A percentile compares a stretch with the other conserved stretches of the same genome.
Conservation (phyloP, 2,329 filamentous ascomycete species). For the Zelopaecilomyces penicillatus region DNA sequence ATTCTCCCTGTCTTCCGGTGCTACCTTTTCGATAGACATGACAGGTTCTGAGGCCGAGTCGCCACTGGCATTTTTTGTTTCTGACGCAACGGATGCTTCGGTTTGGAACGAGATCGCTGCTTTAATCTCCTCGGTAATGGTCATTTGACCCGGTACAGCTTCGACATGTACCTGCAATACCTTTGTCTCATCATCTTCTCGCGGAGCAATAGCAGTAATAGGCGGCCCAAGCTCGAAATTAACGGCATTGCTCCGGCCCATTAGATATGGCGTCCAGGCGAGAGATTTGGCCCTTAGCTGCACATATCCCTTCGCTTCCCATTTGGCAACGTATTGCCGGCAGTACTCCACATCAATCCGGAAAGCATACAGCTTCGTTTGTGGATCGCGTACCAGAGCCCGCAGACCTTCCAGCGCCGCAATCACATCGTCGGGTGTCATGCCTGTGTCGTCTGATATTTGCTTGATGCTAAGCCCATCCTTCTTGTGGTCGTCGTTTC, state of each 20-base stretch:
- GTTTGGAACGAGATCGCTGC: not conserved
- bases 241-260: constrained; percentile 76
- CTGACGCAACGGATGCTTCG: not conserved
- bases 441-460: constrained; percentile 83
- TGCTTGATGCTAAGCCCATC: constrained; percentile 52
- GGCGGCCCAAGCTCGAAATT: constrained; percentile 77
- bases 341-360: constrained; percentile 81
- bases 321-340: constrained; percentile 77
- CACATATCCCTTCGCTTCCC: constrained; percentile 82
- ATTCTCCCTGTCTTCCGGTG: constrained; percentile 26
- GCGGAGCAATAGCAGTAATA: constrained; percentile 77
- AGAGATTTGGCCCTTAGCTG: constrained; percentile 71
- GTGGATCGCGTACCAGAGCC: constrained; percentile 80
- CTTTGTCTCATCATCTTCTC: constrained; percentile 60
- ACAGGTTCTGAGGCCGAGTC: constrained; percentile 19
- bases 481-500: constrained; percentile 23
- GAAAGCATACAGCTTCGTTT: constrained; percentile 82
- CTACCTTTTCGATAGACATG: constrained; percentile 21
- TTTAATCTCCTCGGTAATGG: constrained; percentile 9
- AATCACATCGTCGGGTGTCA: constrained; percentile 94
- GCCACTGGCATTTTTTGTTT: constrained; percentile 10
- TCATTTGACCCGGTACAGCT: too few species aligned
- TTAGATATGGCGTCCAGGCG: constrained; percentile 94
- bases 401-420: constrained; percentile 85
- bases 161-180: constrained; percentile 18